Evolutionary conservation across 2,329 filamentous ascomycete genomes (phyloP), one percentile per base, ranked within the genome.

Genomic region (Neodidymelliopsis sp.): DNA sequence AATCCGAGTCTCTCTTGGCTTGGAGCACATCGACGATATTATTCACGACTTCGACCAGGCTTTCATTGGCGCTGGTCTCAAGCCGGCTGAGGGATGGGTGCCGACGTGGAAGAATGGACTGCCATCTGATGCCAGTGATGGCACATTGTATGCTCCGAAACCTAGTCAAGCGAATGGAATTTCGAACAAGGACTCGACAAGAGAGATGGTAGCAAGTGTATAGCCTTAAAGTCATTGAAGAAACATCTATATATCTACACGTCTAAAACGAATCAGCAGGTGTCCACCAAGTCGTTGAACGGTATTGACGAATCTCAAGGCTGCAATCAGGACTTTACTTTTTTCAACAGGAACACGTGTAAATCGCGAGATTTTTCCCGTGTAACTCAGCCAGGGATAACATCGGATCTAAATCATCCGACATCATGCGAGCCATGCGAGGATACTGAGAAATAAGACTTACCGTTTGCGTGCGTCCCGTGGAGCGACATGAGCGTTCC

Each of bases 1-100:
- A 38, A 64, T 65, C 23, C 30, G 57, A 8, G 34, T 65, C 3
- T 58, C 53, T 4, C 31, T 63, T 2, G 60, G 57, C 5, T 38
- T 62, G 10, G 54, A 64, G 44, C 54, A 64, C 18, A 56, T 62
- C 33, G 37, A 59, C 7, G 51, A 62, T 30, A 61, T 63, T 41
- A 55, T 54, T 6, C 51, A 63, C 28, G 56, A 60, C 30, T 61
- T 63, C 34, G 56, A 66, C 18, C 61, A 64, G 44, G 57, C 53
- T 3, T 60, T 59, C 30, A 43, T 22, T 11, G 22, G 20, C 20
- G 27, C 31, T 20, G 23, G 39, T 4, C 31, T 42, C 4, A 56
- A 54, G 39, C 40, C 39, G 16, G 54, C 54, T 10, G 29, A 56
- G 19, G 53, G 42, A 6, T 54, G 54, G 46, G 49, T 49, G 4